phyloP scores from a whole-genome alignment of 176 grass and related monocot species.

The Stipa capillata region DNA sequence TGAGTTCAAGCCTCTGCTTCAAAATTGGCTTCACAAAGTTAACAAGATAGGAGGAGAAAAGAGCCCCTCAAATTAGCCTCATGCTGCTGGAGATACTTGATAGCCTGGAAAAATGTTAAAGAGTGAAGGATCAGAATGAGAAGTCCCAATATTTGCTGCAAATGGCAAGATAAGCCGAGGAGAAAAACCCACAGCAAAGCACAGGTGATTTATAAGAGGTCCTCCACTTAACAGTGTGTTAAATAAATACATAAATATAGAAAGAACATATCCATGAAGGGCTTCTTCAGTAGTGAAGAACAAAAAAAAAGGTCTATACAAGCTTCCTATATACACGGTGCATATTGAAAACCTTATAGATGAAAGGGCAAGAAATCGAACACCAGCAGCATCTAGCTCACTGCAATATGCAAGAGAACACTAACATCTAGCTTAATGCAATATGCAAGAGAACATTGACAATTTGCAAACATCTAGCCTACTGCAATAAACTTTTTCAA shows the following conservation, averaged over 20 bases:
- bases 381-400: neutral
- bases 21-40: no score
- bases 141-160: no score
- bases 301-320: neutral
- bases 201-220: neutral
- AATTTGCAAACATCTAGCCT: neutral
- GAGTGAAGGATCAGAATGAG: no score
- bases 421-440: neutral
- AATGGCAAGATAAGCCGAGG: no score
- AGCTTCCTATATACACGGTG: neutral
- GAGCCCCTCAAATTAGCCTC: no score
- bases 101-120: no score
- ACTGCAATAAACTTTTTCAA: neutral
- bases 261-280: neutral
- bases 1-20: no score
- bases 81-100: no score
- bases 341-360: neutral
- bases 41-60: no score
- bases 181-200: no score
- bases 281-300: neutral
- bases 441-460: neutral
- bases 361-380: neutral
- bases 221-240: neutral
- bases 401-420: neutral
- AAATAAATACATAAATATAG: neutral